Percentiles rank a stretch among this genome's conserved stretches.
Conservation (phyloP, 306 rosid species). For the Betula pendula region DNA sequence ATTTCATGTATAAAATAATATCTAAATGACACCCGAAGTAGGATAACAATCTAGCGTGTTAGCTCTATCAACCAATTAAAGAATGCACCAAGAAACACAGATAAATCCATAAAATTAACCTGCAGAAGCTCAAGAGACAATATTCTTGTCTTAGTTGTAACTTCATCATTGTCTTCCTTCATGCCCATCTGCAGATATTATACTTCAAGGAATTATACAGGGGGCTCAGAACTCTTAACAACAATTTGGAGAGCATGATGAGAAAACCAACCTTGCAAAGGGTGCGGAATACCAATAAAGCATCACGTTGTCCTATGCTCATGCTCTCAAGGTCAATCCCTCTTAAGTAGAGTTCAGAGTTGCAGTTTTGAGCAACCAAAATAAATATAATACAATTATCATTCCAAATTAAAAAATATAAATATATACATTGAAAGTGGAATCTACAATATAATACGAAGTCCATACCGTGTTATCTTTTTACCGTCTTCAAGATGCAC, state of each 20-base stretch:
- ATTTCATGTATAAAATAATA: neutral
- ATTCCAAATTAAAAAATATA: slow-evolving; percentile 11
- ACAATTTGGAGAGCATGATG: slow-evolving; percentile 21
- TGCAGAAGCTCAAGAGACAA: slow-evolving; percentile 99
- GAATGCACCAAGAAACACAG: slow-evolving; percentile 25
- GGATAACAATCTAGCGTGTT: neutral
- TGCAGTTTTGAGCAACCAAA: slow-evolving; percentile 31
- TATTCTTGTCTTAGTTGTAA: slow-evolving; percentile 87
- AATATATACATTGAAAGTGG: neutral
- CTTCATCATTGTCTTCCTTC: slow-evolving; percentile 97
- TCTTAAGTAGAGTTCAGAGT: slow-evolving; percentile 44
- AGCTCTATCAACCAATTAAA: neutral
- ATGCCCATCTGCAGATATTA: slow-evolving; percentile 83
- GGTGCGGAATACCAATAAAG: slow-evolving; percentile 91
- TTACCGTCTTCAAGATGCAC: slow-evolving; percentile 96
- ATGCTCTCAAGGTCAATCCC: slow-evolving; percentile 98
- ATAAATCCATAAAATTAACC: slow-evolving; percentile 47
- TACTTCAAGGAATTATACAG: slow-evolving; percentile 23
- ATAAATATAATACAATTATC: slow-evolving; percentile 8
- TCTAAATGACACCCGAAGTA: neutral
- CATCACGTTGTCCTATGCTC: slow-evolving; percentile 85
- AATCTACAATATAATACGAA: slow-evolving; percentile 27
- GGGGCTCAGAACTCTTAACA: slow-evolving; percentile 27
- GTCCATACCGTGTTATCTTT: slow-evolving; percentile 84
- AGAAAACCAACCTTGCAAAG: slow-evolving; percentile 90